Evolutionary conservation across 495 filamentous ascomycete species (phyloP).

Genomic region (Penicillium taxi): DNA sequence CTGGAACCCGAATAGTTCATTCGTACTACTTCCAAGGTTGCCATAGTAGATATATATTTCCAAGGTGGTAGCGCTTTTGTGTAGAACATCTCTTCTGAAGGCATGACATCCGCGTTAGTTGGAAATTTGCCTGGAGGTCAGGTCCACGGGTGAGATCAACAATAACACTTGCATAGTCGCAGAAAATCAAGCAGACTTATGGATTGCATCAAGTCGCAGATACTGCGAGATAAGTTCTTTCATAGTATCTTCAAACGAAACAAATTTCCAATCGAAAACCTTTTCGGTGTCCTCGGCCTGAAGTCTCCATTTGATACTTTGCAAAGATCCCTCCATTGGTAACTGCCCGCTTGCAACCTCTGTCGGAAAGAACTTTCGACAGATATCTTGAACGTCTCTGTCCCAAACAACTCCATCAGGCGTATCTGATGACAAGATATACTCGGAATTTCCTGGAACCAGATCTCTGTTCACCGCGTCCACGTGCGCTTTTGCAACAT

Average conservation of each 20-base stretch:
- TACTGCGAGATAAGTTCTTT: slow-evolving; percentile 17
- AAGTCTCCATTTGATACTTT: slow-evolving; percentile 29
- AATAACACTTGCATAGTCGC: no score
- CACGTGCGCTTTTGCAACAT: slow-evolving; percentile 21
- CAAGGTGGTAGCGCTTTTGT: no score
- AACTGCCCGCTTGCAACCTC: slow-evolving; percentile 32
- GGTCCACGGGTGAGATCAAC: no score
- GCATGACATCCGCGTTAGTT: no score
- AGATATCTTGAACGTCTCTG: slow-evolving; percentile 30
- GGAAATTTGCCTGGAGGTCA: no score
- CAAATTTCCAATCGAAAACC: slow-evolving; percentile 40
- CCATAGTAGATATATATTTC: no score
- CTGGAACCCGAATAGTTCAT: no score
- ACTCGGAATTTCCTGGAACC: slow-evolving; percentile 13
- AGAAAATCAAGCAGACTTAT: no score
- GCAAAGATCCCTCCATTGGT: slow-evolving; percentile 27
- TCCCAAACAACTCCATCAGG: slow-evolving; percentile 32
- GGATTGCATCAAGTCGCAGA: slow-evolving; percentile 8
- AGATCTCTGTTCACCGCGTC: slow-evolving; percentile 11
- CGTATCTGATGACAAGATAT: slow-evolving; percentile 14
- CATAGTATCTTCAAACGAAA: slow-evolving; percentile 41
- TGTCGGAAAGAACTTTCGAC: slow-evolving; percentile 30
- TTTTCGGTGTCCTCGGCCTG: slow-evolving; percentile 36
- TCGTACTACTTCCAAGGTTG: no score
- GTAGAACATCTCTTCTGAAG: no score